These are phyloP conservation scores for Aureobasidium subglaciale DNA, from an alignment of 2,329 filamentous ascomycete genomes.

Conservation along the genomic window DNA sequence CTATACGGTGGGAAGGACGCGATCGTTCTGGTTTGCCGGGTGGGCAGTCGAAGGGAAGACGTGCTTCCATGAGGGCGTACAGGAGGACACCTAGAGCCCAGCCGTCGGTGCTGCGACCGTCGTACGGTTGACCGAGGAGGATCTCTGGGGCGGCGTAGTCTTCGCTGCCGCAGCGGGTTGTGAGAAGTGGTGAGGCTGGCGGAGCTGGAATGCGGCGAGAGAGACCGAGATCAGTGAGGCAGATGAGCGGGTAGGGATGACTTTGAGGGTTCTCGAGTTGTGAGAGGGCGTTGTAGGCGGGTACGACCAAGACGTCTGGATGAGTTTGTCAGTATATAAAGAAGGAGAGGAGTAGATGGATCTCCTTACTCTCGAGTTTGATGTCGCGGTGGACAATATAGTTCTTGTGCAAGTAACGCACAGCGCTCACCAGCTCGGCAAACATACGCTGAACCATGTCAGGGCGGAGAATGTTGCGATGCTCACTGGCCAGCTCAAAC, in stretches of 20 bases:
- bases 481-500: constrained; percentile 79
- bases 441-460: constrained; percentile 76
- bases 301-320: constrained; percentile 82
- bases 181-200: constrained; percentile 76
- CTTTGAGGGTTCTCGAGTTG: constrained; percentile 59
- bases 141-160: constrained; percentile 97
- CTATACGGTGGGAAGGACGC: constrained; percentile 82
- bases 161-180: constrained; percentile 88
- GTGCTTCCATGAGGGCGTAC: constrained; percentile 88
- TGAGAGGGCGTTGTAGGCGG: constrained; percentile 59
- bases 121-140: constrained; percentile 89
- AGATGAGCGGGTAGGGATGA: constrained; percentile 77
- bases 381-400: constrained; percentile 94
- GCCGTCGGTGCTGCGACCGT: constrained; percentile 83
- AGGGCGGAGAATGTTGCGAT: constrained; percentile 60
- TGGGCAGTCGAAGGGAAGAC: constrained; percentile 84
- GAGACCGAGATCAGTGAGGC: constrained; percentile 84
- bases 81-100: constrained; percentile 93
- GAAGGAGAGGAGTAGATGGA: not conserved
- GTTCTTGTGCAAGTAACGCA: constrained; percentile 75
- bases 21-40: constrained; percentile 70
- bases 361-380: constrained; percentile 83
- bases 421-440: constrained; percentile 76
- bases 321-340: not conserved
- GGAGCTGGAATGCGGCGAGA: constrained; percentile 70